These are phyloP conservation scores for Thalassiosira hispida DNA, from an alignment of 352 stramenopile genomes.

Conservation along the genomic window DNA sequence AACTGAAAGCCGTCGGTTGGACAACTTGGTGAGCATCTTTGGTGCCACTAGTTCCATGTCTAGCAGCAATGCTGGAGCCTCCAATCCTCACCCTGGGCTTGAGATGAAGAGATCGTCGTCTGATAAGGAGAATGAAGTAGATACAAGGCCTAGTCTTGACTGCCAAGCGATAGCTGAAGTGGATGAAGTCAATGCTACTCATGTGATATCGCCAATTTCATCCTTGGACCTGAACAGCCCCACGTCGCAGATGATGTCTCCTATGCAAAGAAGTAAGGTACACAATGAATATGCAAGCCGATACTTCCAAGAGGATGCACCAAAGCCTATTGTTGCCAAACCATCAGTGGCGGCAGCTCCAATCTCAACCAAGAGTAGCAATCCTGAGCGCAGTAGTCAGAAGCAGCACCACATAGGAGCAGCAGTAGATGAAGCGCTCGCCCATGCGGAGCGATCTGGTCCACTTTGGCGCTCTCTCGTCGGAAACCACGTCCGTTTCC, in stretches of 20 bases:
- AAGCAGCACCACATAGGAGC: not conserved
- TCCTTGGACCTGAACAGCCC: conserved; percentile 13
- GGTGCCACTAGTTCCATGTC: conserved; percentile 18
- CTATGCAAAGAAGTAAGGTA: not conserved
- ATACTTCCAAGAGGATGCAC: conserved; percentile 34
- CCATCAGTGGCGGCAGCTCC: not conserved
- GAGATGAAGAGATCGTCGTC: conserved; percentile 12
- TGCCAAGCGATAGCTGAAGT: not conserved
- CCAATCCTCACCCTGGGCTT: not conserved
- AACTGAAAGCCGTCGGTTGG: conserved; percentile 44
- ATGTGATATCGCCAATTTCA: not conserved
- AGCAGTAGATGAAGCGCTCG: conserved; percentile 30
- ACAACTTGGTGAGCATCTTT: conserved; percentile 39
- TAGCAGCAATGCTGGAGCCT: not conserved
- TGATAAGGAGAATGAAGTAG: conserved; percentile 16
- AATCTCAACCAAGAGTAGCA: not conserved
- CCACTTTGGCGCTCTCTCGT: conserved; percentile 73
- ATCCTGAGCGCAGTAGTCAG: not conserved
- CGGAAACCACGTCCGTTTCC: conserved; percentile 78
- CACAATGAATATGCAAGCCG: conserved; percentile 14
- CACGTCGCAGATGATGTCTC: not conserved
- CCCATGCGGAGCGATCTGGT: conserved; percentile 66
- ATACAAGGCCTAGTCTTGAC: not conserved
- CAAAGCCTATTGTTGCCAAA: not conserved
- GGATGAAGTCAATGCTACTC: not conserved